Conservation (phyloP, 345 rosid species). For the Eutrema yunnanense region DNA sequence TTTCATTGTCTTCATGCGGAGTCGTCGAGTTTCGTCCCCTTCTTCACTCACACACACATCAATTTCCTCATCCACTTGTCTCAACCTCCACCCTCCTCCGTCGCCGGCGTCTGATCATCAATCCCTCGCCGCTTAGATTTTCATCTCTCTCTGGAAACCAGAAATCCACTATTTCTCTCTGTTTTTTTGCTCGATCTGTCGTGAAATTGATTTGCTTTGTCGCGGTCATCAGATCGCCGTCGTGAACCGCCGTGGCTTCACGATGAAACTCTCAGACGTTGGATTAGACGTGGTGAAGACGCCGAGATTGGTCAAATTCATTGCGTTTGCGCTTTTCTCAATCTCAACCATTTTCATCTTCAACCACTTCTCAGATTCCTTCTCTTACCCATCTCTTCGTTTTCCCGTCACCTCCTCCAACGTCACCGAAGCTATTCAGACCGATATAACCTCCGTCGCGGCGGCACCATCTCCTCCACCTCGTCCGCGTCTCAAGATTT, state of each 20-base stretch:
- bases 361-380: slow-evolving; percentile 33
- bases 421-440: neutral
- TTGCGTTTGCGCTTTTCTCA: slow-evolving; percentile 32
- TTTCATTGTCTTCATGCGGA: slow-evolving; percentile 15
- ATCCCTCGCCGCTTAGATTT: neutral
- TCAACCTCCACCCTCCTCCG: slow-evolving; percentile 16
- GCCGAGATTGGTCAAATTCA: slow-evolving; percentile 36
- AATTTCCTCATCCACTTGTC: slow-evolving; percentile 25
- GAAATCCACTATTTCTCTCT: neutral
- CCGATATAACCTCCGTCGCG: neutral
- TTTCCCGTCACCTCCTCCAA: slow-evolving; percentile 2
- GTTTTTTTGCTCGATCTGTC: slow-evolving; percentile 10
- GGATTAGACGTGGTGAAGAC: slow-evolving; percentile 30
- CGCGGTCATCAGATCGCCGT: slow-evolving; percentile 16
- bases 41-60: slow-evolving; percentile 6
- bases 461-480: slow-evolving; percentile 17
- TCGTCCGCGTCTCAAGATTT: slow-evolving; percentile 5
- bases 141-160: neutral
- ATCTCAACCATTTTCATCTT: slow-evolving; percentile 19
- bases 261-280: slow-evolving; percentile 15
- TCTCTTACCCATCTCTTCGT: slow-evolving; percentile 22
- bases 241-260: neutral
- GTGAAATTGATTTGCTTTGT: neutral
- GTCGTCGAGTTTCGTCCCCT: neutral
- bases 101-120: slow-evolving; percentile 14